These are phyloP conservation scores for Eutrema yunnanense DNA, from an alignment of 345 rosid species.

Conservation along the genomic window DNA sequence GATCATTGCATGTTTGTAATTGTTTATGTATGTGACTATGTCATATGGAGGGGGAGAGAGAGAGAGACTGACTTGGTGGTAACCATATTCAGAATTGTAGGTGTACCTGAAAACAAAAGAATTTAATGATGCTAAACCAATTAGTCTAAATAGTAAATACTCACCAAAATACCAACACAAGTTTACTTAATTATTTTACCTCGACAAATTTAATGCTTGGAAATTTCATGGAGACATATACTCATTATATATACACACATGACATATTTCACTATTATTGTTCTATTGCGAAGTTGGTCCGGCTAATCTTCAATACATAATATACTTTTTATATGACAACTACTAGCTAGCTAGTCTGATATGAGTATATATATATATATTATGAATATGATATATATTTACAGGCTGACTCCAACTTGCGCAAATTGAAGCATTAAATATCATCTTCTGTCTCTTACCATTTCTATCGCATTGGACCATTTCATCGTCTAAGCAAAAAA, in stretches of 20 bases:
- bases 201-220: conserved; percentile 7
- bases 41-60: not conserved
- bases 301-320: not conserved
- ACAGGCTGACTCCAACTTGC: conserved; percentile 38
- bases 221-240: not conserved
- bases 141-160: conserved; percentile 6
- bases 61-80: conserved; percentile 57
- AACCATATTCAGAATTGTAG: conserved; percentile 68
- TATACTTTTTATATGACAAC: conserved; percentile 10
- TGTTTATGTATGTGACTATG: not conserved
- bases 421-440: conserved; percentile 31
- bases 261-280: conserved; percentile 11
- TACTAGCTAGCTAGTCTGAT: conserved; percentile 20
- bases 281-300: not conserved
- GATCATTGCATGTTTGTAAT: not conserved
- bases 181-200: not conserved
- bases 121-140: conserved; percentile 24
- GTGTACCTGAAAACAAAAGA: conserved; percentile 50
- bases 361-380: conserved; percentile 1
- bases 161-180: conserved; percentile 2
- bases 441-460: conserved; percentile 29
- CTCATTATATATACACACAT: not conserved
- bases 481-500: conserved; percentile 16
- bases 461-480: conserved; percentile 27
- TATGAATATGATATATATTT: conserved; percentile 9